Base-by-base conservation (phyloP, 495 filamentous ascomycete species). In the Podospora tetraspora region DNA sequence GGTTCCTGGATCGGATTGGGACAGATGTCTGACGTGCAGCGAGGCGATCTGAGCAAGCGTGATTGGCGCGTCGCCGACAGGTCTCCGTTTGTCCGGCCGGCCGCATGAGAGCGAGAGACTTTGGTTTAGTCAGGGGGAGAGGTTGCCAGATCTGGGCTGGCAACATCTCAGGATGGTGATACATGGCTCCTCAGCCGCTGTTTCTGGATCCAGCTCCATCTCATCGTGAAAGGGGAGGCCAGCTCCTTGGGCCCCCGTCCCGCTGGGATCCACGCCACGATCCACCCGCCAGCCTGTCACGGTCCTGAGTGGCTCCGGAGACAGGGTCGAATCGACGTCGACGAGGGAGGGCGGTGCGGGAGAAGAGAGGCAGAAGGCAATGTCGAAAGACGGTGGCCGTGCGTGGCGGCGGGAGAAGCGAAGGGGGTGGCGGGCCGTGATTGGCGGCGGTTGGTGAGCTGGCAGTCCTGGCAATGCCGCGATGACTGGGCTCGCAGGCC, bases 401-500 rank as follows among this genome's bases (percentile, higher is more conserved):
- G 59, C n/a, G 43, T 68, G 66, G 66, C 66, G 63, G 69, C 68
- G 63, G 66, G 68, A 69, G 34, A 66, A 29, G 61, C 73, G 52
- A 52, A 23, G 61, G 67, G 52, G 72, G 72, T 76, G 72, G 74
- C 72, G 70, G 63, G 24, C 37, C 52, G 30, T 76, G 74, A 76
- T 76, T 76, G 74, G 74, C 61, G 43, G 61, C 25, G 43, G 34
- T 13, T 57, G 56, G 67, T 77, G 75, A 74, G 75, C 64, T 77
- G 75, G 71, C 75, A 75, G 21, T 34, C 66, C 67, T 63, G 68
- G 63, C 69, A 59, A 70, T 64, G 72, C 66, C 64, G 52, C 24
- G 56, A 58, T 65, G 52, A 65, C 67, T 70, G 71, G 70, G 71
- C 69, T 69, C 57, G 65, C 37, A 43, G 37, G 37, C 37, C 37